Evolutionary conservation across 257 asterid species (phyloP), one percentile per base, ranked within the genome.

Genomic region (Asclepias syriaca): DNA sequence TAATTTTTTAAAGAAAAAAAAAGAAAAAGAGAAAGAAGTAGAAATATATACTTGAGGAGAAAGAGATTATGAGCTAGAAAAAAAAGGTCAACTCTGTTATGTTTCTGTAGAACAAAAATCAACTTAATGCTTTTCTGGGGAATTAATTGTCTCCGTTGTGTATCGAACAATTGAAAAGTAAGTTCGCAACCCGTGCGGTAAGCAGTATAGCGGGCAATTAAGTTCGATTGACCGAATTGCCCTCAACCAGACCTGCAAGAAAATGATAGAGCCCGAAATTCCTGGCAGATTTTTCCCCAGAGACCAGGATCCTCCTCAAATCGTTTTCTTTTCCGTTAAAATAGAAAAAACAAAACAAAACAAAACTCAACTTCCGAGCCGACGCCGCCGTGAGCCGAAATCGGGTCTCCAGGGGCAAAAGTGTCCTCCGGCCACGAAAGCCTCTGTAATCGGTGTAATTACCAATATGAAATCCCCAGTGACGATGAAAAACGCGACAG

Each of bases 401-500:
- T 40, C 24, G 10, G 75, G 65, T 34, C 43, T 63, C 76, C 75
- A 69, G 14, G 57, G 66, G 65, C 73, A 27, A 71, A 55, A 66
- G 2, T 70, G 81, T 19, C 74, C 84, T 1, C 83, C 87, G 2
- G 89, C 96, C 0, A 80, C 85, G 14, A 89, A 72, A 5, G 96
- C 84, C 19, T 89, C 96, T 0, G 59, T 79, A n/a, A 86, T 86
- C 0, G 96, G 96, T 83, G 75, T 88, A 21, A 92, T 77, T 43
- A 92, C 88, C 82, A 92, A 64, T 34, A 92, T 78, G 2, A 87
- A 71, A 85, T 85, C 87, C 53, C 85, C 95, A 4, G 85, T 86
- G 16, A 66, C 83, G 81, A 87, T 74, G 71, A 86, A 81, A 76
- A 81, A 77, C 13, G 85, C 77, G 9, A 87, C 84, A 7, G 85